Evolutionary conservation across 2,329 filamentous ascomycete species (phyloP), one percentile per base, ranked within the genome.

Genomic region (Penicillium sp.): DNA sequence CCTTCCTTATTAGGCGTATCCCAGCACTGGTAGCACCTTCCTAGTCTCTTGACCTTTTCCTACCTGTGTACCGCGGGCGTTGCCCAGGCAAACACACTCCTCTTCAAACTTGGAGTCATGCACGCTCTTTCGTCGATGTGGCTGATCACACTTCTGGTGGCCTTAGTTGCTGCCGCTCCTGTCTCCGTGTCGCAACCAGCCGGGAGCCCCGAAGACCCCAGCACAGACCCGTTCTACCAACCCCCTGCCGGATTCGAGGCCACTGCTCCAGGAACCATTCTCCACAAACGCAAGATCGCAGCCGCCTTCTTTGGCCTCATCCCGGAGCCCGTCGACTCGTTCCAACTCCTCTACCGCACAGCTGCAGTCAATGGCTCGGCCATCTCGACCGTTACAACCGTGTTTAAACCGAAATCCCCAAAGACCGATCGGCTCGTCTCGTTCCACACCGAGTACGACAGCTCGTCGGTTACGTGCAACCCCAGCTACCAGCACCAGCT

Each of bases 331-430:
- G 65, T 73, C 6, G 62, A 68, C 11, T 69, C 67, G 7, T 73
- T 76, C 51, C 76, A 81, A 62, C 68, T 82, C 45, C 71, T 81
- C 1, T 81, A 81, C 61, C 73, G 76, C 15, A 81, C 79, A 2
- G 80, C 75, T 1, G 73, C 80, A 58, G 72, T 71, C 56, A 67
- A 72, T 26, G 73, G 73, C 19, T 71, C 76, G 0, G 74, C 80
- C 3, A 77, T 78, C 7, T 71, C 73, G 8, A 75, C 79, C 0
- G 75, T 79, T 1, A 75, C 79, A 4, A 81, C 79, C 0, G 66
- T 82, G 2, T 71, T 82, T 50, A 69, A 79, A 30, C 78, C 79
- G 0, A 51, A 60, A 2, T 44, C 23, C 30, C 63, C 64, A 3
- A 71, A 74, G 53, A 65, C 61, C 8, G 68, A 70, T 31, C 61